Percentiles rank a stretch among this genome's conserved stretches.
Conservation (phyloP, 805 yeast species). For the Yarrowia porcina region DNA sequence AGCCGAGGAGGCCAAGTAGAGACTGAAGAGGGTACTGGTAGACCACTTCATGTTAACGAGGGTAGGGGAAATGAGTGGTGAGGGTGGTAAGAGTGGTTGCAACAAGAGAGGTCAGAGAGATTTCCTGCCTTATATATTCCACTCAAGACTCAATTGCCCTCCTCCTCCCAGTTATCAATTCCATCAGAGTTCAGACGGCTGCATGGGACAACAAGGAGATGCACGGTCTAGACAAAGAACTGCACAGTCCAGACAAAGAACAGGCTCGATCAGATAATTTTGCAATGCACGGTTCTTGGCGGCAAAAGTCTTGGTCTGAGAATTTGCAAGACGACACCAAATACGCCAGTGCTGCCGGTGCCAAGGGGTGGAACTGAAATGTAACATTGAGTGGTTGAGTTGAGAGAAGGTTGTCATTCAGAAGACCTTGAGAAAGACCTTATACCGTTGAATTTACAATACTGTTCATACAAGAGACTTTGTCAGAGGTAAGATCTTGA, state of each 20-base stretch:
- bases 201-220: not conserved
- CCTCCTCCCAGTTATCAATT: not conserved
- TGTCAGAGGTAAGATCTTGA: too few species aligned
- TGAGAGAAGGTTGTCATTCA: too few species aligned
- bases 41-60: slow-evolving; percentile 36
- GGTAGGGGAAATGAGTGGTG: not conserved
- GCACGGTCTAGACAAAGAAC: not conserved
- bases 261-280: not conserved
- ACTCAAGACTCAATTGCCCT: not conserved
- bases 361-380: too few species aligned
- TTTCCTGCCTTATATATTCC: not conserved
- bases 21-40: not conserved
- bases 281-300: not conserved
- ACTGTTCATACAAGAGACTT: too few species aligned
- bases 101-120: not conserved
- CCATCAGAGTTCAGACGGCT: slow-evolving; percentile 11
- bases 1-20: slow-evolving; percentile 57
- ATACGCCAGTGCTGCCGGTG: not conserved
- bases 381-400: too few species aligned
- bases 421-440: too few species aligned
- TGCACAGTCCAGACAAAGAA: not conserved
- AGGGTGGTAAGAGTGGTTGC: not conserved
- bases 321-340: not conserved
- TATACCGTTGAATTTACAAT: too few species aligned
- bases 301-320: not conserved